These are phyloP conservation scores for Myxozyma melibiosi DNA, from an alignment of 805 yeast genomes.

Conservation along the genomic window DNA sequence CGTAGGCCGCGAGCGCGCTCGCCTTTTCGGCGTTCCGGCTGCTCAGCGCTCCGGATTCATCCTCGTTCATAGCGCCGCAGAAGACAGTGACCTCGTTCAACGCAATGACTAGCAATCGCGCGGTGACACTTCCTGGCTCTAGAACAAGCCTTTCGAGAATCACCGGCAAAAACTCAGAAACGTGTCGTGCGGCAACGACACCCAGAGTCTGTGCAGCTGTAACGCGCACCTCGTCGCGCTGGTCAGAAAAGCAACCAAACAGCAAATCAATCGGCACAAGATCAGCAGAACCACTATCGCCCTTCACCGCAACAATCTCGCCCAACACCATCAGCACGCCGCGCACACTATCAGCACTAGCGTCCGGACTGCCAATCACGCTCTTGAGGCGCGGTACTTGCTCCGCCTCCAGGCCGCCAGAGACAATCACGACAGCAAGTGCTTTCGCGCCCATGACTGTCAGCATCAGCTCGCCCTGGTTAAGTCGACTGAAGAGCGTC, in stretches of 20 bases:
- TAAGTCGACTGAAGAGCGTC: neutral
- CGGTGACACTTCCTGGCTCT: conserved; percentile 25
- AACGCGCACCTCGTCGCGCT: conserved; percentile 43
- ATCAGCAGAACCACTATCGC: conserved; percentile 4
- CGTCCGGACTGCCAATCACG: neutral
- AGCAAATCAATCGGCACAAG: conserved; percentile 41
- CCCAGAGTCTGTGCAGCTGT: conserved; percentile 61
- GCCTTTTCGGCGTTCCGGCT: neutral
- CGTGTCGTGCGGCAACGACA: conserved; percentile 48
- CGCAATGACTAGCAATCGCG: conserved; percentile 40
- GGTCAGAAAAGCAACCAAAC: conserved; percentile 43
- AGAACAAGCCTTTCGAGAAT: conserved; percentile 43
- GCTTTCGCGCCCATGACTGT: conserved; percentile 18
- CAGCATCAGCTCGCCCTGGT: conserved; percentile 31
- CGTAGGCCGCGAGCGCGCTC: conserved; percentile 23
- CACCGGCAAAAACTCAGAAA: conserved; percentile 45
- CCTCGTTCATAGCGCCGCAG: neutral
- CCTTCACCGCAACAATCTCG: conserved; percentile 21
- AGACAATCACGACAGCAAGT: conserved; percentile 19
- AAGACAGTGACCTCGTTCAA: conserved; percentile 37
- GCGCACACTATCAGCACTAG: conserved; percentile 1
- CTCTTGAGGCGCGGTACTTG: conserved; percentile 4
- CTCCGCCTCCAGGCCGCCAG: conserved; percentile 16
- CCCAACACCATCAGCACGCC: conserved; percentile 25
- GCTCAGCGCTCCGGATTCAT: neutral